Base-by-base conservation (phyloP, 805 yeast species). In the Starmerella potacharoeniae region DNA sequence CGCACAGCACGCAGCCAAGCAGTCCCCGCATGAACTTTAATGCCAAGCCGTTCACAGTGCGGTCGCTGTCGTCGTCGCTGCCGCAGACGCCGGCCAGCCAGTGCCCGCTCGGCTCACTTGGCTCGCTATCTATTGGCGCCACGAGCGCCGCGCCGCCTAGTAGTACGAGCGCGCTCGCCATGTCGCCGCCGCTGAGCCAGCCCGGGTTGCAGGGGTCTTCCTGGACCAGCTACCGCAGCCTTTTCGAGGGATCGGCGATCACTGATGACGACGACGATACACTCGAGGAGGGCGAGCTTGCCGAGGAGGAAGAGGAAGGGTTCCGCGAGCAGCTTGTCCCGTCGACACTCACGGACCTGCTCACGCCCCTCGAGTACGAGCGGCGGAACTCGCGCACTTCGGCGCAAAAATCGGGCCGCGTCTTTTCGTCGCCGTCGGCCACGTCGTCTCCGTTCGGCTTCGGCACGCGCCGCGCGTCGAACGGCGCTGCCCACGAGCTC, bases 251-350 rank as follows among this genome's bases (percentile, higher is more conserved):
- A 16, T 68, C 65, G 5, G 73, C 71, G 22, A 64, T 75, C n/a
- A 69, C 65, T 6, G 69, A 68, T 36, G 75, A 73, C 48, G 74
- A 71, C 53, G 70, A 67, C 16, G 62, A 60, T 28, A 30, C 49
- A 4, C 52, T 28, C 1, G 43, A 28, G 39, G 42, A 33, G 35
- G 46, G 43, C 30, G 43, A 42, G 6, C 33, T 42, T 13, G 52
- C 8, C 16, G 43, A 28, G 33, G 42, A 33, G 35, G 46, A 74
- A 46, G 75, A 66, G 53, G 69, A 68, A 39, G 70, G 75, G 6
- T 77, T 71, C 65, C 86, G 78, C 48, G 90, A 86, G 60, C 95
- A 86, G 65, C 84, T 80, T 62, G 84, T 89, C 4, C 97, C 97
- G 1, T 81, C 83, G 6, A 79, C 90, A 33, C 70, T 89, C 40